Base-by-base conservation (phyloP, 2,329 filamentous ascomycete genomes). In the Lachnellula occidentalis region DNA sequence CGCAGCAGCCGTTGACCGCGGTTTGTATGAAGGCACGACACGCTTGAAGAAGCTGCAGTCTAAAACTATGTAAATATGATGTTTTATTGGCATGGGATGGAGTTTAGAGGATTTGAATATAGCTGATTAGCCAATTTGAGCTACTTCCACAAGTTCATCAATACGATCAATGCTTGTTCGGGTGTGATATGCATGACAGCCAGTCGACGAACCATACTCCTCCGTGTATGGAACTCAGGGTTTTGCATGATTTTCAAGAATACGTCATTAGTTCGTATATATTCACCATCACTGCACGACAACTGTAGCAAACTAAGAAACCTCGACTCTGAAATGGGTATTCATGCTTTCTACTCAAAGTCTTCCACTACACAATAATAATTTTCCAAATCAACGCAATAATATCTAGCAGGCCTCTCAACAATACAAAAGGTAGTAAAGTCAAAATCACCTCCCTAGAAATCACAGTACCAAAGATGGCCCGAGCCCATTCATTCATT, bases 1-100 rank as follows among this genome's bases (percentile, higher is more conserved):
- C 17, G 94, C 94, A 11, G 94, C 95, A 5, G 94, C 94, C 4
- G 77, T 99, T 34, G 94, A 99, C 70, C 83, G 95, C 54, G 89
- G 88, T 48, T 73, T 97, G 58, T 99, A 96, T 66, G 94, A 99
- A 73, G 94, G 94, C 42, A 81, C 82, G 2, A 83, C 86, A 55
- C 82, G 88, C 68, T 78, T 97, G 60, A 95, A 88, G 81, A 99
- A 99, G 80, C 72, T 96, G 70, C 90, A 80, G 62, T 72, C 77
- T 5, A 87, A 87, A 73, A 82, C 81, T 59, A 66, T 82, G 57
- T 85, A 57, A 67, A 50, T 46, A 19, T 51, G 34, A 15, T 39
- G 22, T 50, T 45, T 51, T 45, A 31, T 22, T 51, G 52, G 61
- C 57, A 61, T 62, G 61, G 61, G 42, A 41, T 50, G 64, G 65